Conservation (phyloP, 192 early-diverging fungal genomes). For the Allomyces arbusculus region DNA sequence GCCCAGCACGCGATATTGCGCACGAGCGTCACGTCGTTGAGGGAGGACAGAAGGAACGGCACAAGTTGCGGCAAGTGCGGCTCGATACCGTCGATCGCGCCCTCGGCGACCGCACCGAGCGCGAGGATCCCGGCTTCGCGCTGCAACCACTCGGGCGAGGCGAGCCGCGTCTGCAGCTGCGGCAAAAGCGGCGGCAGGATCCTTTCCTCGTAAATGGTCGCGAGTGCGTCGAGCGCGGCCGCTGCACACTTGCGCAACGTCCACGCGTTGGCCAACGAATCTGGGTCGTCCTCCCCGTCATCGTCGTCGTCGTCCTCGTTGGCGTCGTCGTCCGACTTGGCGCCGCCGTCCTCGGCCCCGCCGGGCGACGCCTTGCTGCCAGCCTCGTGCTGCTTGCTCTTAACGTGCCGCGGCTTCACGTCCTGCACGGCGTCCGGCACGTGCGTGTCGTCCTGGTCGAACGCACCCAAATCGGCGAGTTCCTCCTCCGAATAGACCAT, state of each 20-base stretch:
- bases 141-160: conserved; percentile 68
- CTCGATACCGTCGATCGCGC: conserved; percentile 74
- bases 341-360: conserved; percentile 6
- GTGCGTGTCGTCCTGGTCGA: conserved; percentile 64
- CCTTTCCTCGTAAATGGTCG: conserved; percentile 67
- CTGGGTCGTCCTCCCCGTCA: conserved; percentile 67
- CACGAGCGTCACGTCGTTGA: conserved; percentile 76
- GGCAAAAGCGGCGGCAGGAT: conserved; percentile 73
- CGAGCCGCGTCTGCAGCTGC: conserved; percentile 58
- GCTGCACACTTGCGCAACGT: conserved; percentile 96
- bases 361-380: conserved; percentile 16
- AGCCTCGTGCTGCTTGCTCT: conserved; percentile 54
- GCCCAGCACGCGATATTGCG: conserved; percentile 99
- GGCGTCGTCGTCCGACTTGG: conserved; percentile 24
- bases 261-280: conserved; percentile 79
- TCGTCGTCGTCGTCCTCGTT: conserved; percentile 61
- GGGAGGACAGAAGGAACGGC: conserved; percentile 59
- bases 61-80: conserved; percentile 70
- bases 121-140: conserved; percentile 92
- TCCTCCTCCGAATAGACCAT: conserved; percentile 97
- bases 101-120: conserved; percentile 92
- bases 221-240: conserved; percentile 82
- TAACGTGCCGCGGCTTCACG: conserved; percentile 85
- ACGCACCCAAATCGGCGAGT: conserved; percentile 18
- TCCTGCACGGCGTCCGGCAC: conserved; percentile 78